phyloP scores from a whole-genome alignment of 495 filamentous ascomycete species.

The Sordaria brevicollis region DNA sequence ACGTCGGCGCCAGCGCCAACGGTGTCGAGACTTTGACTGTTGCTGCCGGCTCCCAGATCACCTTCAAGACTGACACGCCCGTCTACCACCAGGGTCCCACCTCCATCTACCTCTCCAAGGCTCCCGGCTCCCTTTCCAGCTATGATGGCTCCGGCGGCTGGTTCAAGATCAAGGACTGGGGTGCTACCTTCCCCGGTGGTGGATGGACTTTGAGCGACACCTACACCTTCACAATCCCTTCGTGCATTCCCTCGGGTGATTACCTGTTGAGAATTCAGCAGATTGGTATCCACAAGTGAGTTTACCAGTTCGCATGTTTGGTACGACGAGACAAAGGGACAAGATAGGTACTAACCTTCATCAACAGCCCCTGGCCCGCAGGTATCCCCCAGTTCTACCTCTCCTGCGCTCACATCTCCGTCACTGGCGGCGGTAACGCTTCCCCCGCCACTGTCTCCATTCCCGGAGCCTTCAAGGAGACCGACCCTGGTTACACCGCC shows the following conservation, averaged over 20 bases:
- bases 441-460: constrained; percentile 41
- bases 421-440: constrained; percentile 42
- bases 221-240: constrained; percentile 46
- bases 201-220: constrained; percentile 18
- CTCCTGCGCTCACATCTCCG: constrained; percentile 48
- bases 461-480: constrained; percentile 44
- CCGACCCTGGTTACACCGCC: constrained; percentile 45
- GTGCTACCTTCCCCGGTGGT: constrained; percentile 30
- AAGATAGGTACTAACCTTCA: not conserved
- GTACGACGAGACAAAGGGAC: not conserved
- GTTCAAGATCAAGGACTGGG: constrained; percentile 47
- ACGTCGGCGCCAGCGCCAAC: constrained; percentile 38
- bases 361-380: constrained; percentile 25
- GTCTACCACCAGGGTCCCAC: constrained; percentile 54
- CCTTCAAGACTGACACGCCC: constrained; percentile 39
- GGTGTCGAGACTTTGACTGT: constrained; percentile 36
- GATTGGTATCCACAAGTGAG: constrained; percentile 48
- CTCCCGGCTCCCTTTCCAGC: constrained; percentile 28
- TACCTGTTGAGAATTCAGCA: constrained; percentile 54
- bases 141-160: constrained; percentile 44
- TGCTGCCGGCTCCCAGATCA: constrained; percentile 40
- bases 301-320: not conserved
- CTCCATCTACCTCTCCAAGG: constrained; percentile 41
- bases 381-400: constrained; percentile 46
- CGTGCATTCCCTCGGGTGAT: constrained; percentile 43